These are phyloP conservation scores for Melampsora abietis-canadensis DNA, from an alignment of 1,284 basidiomycete genomes.

Conservation along the genomic window DNA sequence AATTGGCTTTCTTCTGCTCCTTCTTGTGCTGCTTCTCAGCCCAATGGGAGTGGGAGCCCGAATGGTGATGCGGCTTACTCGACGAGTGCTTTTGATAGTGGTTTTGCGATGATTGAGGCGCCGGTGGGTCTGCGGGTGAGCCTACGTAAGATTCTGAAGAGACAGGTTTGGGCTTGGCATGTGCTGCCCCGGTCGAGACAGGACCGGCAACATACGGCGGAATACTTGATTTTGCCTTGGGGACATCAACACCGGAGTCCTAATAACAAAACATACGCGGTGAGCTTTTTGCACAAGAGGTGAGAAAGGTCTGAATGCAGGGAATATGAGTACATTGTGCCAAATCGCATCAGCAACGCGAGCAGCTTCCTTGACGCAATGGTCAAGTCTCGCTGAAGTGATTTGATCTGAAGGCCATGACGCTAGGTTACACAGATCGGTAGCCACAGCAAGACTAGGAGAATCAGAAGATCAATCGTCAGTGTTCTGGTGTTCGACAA, in stretches of 20 bases:
- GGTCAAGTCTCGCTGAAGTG: background rate
- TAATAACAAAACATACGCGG: background rate
- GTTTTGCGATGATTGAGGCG: background rate
- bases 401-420: slow-evolving; percentile 12
- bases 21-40: too few relatives aligned
- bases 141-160: background rate
- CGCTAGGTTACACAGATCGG: slow-evolving; percentile 25
- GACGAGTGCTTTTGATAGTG: background rate
- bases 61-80: background rate
- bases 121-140: background rate
- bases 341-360: slow-evolving; percentile 9
- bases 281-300: background rate
- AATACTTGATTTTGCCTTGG: slow-evolving; percentile 1
- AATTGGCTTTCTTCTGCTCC: too few relatives aligned
- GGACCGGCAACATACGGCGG: background rate
- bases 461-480: background rate
- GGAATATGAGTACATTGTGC: slow-evolving; percentile 13
- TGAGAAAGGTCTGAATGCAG: background rate
- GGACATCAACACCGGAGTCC: slow-evolving; percentile 14
- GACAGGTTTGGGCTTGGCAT: background rate
- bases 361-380: background rate
- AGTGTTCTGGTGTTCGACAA: background rate
- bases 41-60: background rate
- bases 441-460: slow-evolving; percentile 24
- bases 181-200: background rate